Base-by-base conservation (phyloP, 495 filamentous ascomycete genomes). In the Trichocladium uniseriatum region DNA sequence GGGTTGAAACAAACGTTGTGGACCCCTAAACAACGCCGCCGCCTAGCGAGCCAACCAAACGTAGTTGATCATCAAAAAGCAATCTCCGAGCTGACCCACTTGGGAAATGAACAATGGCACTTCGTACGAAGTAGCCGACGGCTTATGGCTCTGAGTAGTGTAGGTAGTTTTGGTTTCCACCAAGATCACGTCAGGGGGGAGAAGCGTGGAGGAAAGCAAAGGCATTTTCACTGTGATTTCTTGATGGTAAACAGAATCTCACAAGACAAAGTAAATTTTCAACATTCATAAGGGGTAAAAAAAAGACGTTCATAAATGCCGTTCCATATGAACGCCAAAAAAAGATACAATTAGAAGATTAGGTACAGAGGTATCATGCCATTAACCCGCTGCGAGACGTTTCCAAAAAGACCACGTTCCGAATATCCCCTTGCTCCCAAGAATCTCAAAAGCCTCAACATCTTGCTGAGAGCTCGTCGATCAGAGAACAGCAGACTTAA, bases 271-370 rank as follows among this genome's bases (percentile, higher is more conserved):
- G 28, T 9, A 29, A 8, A 18, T 37, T 21, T 15, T 49, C 5
- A 45, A 5, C 28, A 45, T 43, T 31, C n/a, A 35, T 38, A 28
- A 20, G 36, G 38, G 21, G n/a, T 11, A 28, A 48, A 48, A 57
- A 57, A 58, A 44, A 42, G 47, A 52, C 51, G 48, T 53, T 40
- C 41, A 57, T 43, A 53, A 48, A 53, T 45, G 48, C 45, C 47
- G 34, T 42, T 51, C 52, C 51, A 56, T 41, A 48, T 49, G 53
- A 49, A 45, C 39, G 45, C 49, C 54, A 49, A 54, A 59, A 64
- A 58, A 55, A 53, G 24, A 57, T 58, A 58, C 59, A 62, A 71
- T 71, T 71, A 71, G 61, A 67, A 62, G 55, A 69, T 69, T 71
- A 71, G 64, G 60, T 66, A 69, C 65, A 69, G 56, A 59, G 58